Base-by-base conservation (phyloP, 306 rosid species). In the Sicyos baderoa region DNA sequence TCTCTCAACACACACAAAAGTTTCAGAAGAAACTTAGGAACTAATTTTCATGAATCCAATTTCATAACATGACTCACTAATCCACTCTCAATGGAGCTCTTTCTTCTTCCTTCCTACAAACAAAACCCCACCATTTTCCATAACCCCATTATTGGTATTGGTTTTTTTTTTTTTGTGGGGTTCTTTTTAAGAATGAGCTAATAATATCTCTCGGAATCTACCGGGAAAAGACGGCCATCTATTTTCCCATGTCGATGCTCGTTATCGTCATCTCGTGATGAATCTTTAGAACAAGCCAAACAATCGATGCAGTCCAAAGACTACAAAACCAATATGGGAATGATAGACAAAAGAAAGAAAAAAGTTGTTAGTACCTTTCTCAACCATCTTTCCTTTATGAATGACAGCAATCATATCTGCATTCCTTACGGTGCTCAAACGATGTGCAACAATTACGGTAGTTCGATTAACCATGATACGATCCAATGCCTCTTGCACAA, bases 71-170 rank as follows among this genome's bases (percentile, higher is more conserved):
- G n/a, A n/a, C 86, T 19, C 78, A 52, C 65, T 68, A 48, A n/a
- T 50, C 40, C 56, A 47, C 56, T 25, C 56, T 25, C 68, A 65
- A 89, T 84, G 92, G 88, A 84, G 80, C 83, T 83, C 78, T 76
- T 81, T 18, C 70, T 84, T 23, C 78, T 87, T 77, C 89, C 78
- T 69, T 75, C 55, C 72, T 85, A 79, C 68, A 82, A 74, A 25
- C 82, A 75, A 75, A 76, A 75, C 23, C 71, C 85, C 51, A 35
- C 73, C 54, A 72, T 84, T 47, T 79, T 84, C 52, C 85, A 80
- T 54, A 81, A 70, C 73, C 84, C 87, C 71, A 77, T 84, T 55
- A 53, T 85, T 65, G 80, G 96, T 91, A n/a, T 69, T n/a, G n/a
- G n/a, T 40, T 47, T 51, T 7, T 37, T 5, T 49, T 52, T 45